Evolutionary conservation across 1,139 yeast genomes (phyloP).

Genomic region (Blastobotrys malaysiensis): DNA sequence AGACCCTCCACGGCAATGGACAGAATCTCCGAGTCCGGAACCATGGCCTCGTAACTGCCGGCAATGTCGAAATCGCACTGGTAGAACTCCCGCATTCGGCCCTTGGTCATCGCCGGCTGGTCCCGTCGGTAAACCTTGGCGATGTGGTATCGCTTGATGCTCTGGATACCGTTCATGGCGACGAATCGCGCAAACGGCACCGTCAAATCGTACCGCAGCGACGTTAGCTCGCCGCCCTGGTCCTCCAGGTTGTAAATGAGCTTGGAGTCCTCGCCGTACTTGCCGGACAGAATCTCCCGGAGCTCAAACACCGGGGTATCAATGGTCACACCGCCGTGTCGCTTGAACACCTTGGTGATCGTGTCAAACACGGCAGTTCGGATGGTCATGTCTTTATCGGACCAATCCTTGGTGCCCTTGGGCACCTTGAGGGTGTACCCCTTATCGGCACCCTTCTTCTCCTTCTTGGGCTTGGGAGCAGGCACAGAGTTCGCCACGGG

Average conservation of each 20-base stretch:
- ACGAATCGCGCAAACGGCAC: slow-evolving; percentile 97
- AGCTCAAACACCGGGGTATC: slow-evolving; percentile 97
- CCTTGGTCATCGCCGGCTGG: slow-evolving; percentile 99
- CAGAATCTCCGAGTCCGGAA: slow-evolving; percentile 89
- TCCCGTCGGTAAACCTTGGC: slow-evolving; percentile 98
- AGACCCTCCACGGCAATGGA: slow-evolving; percentile 80
- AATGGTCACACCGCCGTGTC: slow-evolving; percentile 96
- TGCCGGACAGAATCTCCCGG: slow-evolving; percentile 91
- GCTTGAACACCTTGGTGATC: slow-evolving; percentile 69
- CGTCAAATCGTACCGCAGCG: slow-evolving; percentile 90
- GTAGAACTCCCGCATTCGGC: slow-evolving; percentile 98
- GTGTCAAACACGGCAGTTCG: slow-evolving; percentile 80
- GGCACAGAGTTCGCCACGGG: neutral
- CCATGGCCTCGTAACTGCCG: slow-evolving; percentile 87
- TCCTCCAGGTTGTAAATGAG: slow-evolving; percentile 92
- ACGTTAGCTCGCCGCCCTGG: slow-evolving; percentile 96
- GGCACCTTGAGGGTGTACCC: slow-evolving; percentile 84
- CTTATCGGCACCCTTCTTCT: slow-evolving; percentile 1
- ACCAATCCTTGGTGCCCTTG: slow-evolving; percentile 95
- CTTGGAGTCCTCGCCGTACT: slow-evolving; percentile 97
- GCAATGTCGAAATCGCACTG: slow-evolving; percentile 98
- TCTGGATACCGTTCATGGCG: slow-evolving; percentile 87
- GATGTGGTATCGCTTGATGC: slow-evolving; percentile 89
- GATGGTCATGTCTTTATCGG: slow-evolving; percentile 93
- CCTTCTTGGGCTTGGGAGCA: neutral